Evolutionary conservation across 2,329 filamentous ascomycete species (phyloP), one percentile per base, ranked within the genome.

Genomic region (Cordyceps pruinosa): DNA sequence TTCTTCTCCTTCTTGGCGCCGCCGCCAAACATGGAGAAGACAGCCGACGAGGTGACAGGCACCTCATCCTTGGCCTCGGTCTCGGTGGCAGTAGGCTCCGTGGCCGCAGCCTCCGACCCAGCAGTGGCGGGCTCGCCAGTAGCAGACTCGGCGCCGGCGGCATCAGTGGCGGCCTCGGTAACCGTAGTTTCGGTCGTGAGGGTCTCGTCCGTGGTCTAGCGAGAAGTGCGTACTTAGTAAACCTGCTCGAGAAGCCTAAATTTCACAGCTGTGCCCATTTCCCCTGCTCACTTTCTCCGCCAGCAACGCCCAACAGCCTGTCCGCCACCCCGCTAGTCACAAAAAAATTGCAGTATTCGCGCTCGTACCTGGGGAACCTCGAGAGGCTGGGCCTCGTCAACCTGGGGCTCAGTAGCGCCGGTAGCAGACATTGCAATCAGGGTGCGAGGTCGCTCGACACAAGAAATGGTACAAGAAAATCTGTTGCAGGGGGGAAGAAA

Each of bases 21-120:
- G 62, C 94, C 94, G 66, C 94, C 94, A 71, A 99, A 99, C 94
- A 99, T 97, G 74, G 90, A 93, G 80, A 97, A 97, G 63, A 97
- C 89, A 65, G 83, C 80, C 9, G 83, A 83, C 19, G 79, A 78
- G 61, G 77, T 83, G 56, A 81, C 76, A 58, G 77, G 72, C 68
- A 75, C 70, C 37, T 58, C 65, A 44, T 68, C 66, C 32, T 64
- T 64, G 41, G 59, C 53, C 32, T 60, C 58, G 32, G 64, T 62
- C 21, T 62, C 53, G 42, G 62, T 61, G 34, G 60, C 56, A 32
- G 57, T 57, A 41, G 53, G 23, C 48, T 57, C 41, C 19, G 50
- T 44, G 4, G 50, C n/a, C 25, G 50, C n/a, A 35, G 39, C 21
- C 44, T 47, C 44, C 44, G 44, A 32, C 15, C 7, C 25, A 25